A percentile compares a stretch with the other conserved stretches of the same genome.
phyloP scores from a whole-genome alignment of 176 grass and related monocot species.

The Alopecurus myosuroides region DNA sequence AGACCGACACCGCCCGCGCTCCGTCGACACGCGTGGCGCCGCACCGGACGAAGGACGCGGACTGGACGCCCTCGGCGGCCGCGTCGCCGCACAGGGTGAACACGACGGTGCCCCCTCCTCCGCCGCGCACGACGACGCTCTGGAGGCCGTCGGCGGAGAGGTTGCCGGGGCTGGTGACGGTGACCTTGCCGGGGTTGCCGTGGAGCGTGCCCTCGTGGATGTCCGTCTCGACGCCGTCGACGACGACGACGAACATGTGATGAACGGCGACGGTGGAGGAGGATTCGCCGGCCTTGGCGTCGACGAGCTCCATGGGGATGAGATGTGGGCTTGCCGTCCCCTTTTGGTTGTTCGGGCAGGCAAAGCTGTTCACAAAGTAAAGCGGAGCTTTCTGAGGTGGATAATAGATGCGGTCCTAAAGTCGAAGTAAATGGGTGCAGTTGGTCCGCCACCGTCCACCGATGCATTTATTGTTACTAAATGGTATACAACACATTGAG shows the following conservation, averaged over 20 bases:
- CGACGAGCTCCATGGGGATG: constrained; percentile 24
- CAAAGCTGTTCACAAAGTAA: neutral
- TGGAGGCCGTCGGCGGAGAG: too few species aligned
- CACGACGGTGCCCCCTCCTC: too few species aligned
- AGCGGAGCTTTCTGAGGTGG: neutral
- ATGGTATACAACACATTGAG: too few species aligned
- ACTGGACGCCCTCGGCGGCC: constrained; percentile 24
- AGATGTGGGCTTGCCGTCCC: constrained; percentile 1
- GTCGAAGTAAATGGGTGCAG: neutral
- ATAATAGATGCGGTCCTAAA: neutral
- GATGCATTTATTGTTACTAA: too few species aligned
- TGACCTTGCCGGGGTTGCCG: too few species aligned
- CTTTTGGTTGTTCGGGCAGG: constrained; percentile 15
- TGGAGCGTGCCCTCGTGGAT: constrained; percentile 51
- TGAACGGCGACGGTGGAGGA: neutral
- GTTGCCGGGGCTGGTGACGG: too few species aligned
- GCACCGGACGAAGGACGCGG: constrained; percentile 39
- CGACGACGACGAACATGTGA: constrained; percentile 34
- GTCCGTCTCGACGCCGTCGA: constrained; percentile 37
- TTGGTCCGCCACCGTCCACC: neutral
- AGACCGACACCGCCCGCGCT: constrained; percentile 34
- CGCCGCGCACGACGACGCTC: too few species aligned
- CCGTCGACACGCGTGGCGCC: constrained; percentile 31
- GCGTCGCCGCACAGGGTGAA: constrained; percentile 39
- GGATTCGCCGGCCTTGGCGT: constrained; percentile 8